Percentiles rank a stretch among this genome's conserved stretches.
phyloP scores from a whole-genome alignment of 2,329 filamentous ascomycete genomes.

The Chaetomiaceae sp. region DNA sequence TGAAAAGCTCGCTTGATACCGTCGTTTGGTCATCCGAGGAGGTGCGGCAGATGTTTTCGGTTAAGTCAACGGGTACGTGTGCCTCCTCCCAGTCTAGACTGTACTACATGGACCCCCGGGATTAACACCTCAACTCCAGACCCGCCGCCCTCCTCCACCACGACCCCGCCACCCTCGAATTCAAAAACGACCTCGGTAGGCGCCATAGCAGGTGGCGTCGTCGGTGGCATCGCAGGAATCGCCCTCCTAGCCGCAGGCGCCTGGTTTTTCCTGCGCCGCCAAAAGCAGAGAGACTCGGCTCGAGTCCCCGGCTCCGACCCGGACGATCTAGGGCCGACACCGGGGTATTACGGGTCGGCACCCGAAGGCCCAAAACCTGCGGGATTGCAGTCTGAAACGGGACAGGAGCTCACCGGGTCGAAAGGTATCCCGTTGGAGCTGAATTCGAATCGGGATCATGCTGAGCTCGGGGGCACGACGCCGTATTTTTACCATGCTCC shows the following conservation, averaged over 20 bases:
- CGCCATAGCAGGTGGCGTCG: conserved; percentile 18
- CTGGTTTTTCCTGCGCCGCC: conserved; percentile 16
- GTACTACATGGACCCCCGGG: too few relatives aligned
- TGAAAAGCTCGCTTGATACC: conserved; percentile 1
- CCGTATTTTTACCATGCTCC: too few relatives aligned
- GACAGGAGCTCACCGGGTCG: background rate
- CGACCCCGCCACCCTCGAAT: background rate
- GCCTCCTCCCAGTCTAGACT: background rate
- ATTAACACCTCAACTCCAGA: background rate
- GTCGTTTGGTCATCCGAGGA: conserved; percentile 18
- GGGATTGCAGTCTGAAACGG: too few relatives aligned
- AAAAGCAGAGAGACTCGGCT: background rate
- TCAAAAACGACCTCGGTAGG: background rate
- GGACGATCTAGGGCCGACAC: background rate
- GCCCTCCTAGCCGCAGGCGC: conserved; percentile 6
- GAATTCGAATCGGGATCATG: background rate
- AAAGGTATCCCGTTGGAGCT: background rate
- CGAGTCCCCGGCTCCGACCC: background rate
- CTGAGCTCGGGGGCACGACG: background rate
- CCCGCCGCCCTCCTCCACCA: background rate
- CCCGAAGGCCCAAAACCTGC: background rate
- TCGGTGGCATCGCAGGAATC: conserved; percentile 15
- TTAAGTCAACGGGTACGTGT: background rate
- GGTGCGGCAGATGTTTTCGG: conserved; percentile 14
- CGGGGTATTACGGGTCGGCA: too few relatives aligned